Conservation (phyloP, 2,329 filamentous ascomycete genomes). For the Aspergillus texensis region DNA sequence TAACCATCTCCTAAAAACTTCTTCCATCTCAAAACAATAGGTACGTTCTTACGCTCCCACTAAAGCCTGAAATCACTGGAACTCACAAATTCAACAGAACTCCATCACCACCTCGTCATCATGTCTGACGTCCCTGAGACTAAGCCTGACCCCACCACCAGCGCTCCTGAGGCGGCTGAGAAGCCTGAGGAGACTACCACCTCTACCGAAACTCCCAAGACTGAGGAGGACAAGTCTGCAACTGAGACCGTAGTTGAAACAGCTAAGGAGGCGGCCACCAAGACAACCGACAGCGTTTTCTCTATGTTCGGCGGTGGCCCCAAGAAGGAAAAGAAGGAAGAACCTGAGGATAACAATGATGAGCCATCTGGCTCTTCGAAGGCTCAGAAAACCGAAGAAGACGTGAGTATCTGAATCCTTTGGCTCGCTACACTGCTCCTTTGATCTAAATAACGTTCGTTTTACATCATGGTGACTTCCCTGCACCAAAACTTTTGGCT, state of each 20-base stretch:
- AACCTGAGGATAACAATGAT: slow-evolving; percentile 72
- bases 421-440: background rate
- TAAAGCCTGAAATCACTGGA: background rate
- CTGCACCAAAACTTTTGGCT: background rate
- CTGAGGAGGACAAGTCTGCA: slow-evolving; percentile 28
- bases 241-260: slow-evolving; percentile 39
- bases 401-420: slow-evolving; percentile 50
- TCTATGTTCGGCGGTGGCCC: slow-evolving; percentile 98
- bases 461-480: background rate
- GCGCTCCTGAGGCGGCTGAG: slow-evolving; percentile 34
- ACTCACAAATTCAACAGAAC: slow-evolving; percentile 16
- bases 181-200: slow-evolving; percentile 13
- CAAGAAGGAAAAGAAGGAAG: slow-evolving; percentile 94
- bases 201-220: slow-evolving; percentile 11
- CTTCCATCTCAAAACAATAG: slow-evolving; percentile 3
- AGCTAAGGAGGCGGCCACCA: slow-evolving; percentile 41
- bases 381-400: slow-evolving; percentile 67
- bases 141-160: slow-evolving; percentile 48
- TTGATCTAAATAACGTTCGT: too few species aligned
- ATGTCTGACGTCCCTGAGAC: slow-evolving; percentile 49
- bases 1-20: slow-evolving; percentile 13
- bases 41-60: background rate
- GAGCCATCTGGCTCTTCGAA: slow-evolving; percentile 89
- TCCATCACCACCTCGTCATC: slow-evolving; percentile 19
- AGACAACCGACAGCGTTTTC: slow-evolving; percentile 68